Evolutionary conservation across 345 rosid genomes (phyloP).

Genomic region (Atalantia buxifolia): DNA sequence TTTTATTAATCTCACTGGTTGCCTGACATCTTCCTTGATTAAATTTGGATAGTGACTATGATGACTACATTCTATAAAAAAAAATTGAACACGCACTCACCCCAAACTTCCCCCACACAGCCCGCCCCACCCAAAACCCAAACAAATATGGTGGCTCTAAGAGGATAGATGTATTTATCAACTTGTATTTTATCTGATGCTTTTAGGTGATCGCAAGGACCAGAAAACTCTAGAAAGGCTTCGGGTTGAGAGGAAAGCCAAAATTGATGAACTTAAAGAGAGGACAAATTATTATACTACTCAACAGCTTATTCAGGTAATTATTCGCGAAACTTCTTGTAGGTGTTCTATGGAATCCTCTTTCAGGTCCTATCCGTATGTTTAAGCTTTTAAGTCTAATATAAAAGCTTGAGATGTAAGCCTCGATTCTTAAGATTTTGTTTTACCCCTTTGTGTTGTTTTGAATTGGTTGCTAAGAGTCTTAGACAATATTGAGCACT

Average conservation of each 20-base stretch:
- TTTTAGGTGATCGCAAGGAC: conserved; percentile 79
- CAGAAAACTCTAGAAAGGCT: conserved; percentile 78
- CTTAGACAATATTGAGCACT: not conserved
- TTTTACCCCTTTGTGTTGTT: not conserved
- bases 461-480: not conserved
- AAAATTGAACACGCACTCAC: no score
- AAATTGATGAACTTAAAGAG: conserved; percentile 94
- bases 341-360: not conserved
- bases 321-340: not conserved
- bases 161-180: conserved; percentile 2
- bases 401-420: not conserved
- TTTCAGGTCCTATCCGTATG: not conserved
- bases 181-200: conserved; percentile 3
- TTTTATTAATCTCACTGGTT: not conserved
- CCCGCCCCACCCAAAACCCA: no score
- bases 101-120: no score
- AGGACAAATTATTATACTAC: conserved; percentile 86
- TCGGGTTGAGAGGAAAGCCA: conserved; percentile 81
- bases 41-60: not conserved
- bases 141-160: not conserved
- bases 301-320: conserved; percentile 93
- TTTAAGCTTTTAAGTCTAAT: not conserved
- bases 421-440: not conserved
- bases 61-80: not conserved
- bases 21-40: not conserved